Base-by-base conservation (phyloP, 2,329 filamentous ascomycete genomes). In the Trichoderma sp. region DNA sequence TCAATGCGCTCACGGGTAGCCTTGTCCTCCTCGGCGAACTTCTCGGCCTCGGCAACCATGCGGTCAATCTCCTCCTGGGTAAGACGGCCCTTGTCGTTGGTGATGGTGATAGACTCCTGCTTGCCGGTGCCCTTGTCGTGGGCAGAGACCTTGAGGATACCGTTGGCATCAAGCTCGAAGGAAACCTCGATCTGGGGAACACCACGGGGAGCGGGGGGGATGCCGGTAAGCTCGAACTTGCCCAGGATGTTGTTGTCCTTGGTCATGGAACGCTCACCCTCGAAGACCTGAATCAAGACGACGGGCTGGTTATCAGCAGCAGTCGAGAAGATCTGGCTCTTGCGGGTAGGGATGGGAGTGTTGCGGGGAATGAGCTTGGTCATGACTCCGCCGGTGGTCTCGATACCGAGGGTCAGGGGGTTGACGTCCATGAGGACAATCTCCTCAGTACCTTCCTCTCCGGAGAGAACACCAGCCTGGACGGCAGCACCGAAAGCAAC, bases 1-100 rank as follows among this genome's bases (percentile, higher is more conserved):
- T 98, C 95, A 78, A 99, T 97, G 86, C 95, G 95, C 87, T 96
- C 93, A 82, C 94, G 94, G 80, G 93, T 97, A 75, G 95, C 95
- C 91, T 98, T 98, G 88, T 99, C 96, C 86, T 98, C 96, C 84
- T 99, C 96, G 81, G 96, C 96, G 83, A 95, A 98, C 87, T 98
- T 93, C 90, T 98, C 96, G 74, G 96, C 96, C 86, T 99, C 96
- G 77, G 92, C 91, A 75, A 99, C 94, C 96, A 99, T 99, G 84
- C 96, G 96, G 84, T 98, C 95, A 78, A 99, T 99, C 84, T 99
- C 96, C 78, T 99, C 96, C 80, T 92, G 92, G 79, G 92, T 94
- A 67, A 99, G 92, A 83, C 96, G 95, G 77, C 96, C 96, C 91
- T 98, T 98, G 87, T 99, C 96, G 87, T 99, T 98, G 86, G 93